Conservation (phyloP, 2,329 filamentous ascomycete species). For the Xylaria sp. region DNA sequence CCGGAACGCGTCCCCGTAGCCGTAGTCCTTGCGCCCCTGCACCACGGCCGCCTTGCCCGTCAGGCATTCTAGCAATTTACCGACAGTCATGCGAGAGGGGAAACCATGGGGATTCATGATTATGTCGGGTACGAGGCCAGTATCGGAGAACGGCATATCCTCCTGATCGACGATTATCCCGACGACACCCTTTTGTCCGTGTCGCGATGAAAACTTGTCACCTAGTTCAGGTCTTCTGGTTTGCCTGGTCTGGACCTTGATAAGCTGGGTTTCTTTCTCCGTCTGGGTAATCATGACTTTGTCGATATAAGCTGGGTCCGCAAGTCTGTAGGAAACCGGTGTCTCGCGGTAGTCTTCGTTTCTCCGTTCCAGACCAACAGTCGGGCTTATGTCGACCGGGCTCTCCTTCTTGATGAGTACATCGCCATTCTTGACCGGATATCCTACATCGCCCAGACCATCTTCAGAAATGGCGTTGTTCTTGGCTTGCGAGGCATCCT, state of each 20-base stretch:
- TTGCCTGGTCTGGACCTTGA: slow-evolving; percentile 96
- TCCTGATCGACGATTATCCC: slow-evolving; percentile 96
- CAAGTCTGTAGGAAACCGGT: slow-evolving; percentile 76
- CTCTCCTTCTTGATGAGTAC: slow-evolving; percentile 89
- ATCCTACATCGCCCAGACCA: slow-evolving; percentile 85
- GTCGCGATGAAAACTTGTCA: slow-evolving; percentile 97
- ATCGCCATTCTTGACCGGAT: slow-evolving; percentile 75
- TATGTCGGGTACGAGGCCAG: slow-evolving; percentile 91
- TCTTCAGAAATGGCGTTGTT: slow-evolving; percentile 79
- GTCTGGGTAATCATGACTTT: slow-evolving; percentile 94
- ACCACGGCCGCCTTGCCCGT: slow-evolving; percentile 93
- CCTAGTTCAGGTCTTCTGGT: slow-evolving; percentile 92
- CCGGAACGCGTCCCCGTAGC: slow-evolving; percentile 78
- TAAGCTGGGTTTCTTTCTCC: slow-evolving; percentile 80
- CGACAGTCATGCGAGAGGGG: slow-evolving; percentile 98
- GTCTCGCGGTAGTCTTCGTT: slow-evolving; percentile 68
- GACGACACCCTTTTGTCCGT: slow-evolving; percentile 97
- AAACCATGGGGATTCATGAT: slow-evolving; percentile 99
- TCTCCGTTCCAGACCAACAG: slow-evolving; percentile 68
- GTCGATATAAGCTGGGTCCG: slow-evolving; percentile 88
- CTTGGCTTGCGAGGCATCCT: slow-evolving; percentile 62
- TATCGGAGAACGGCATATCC: slow-evolving; percentile 94
- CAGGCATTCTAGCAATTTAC: slow-evolving; percentile 93
- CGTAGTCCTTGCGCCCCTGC: slow-evolving; percentile 83
- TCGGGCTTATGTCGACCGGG: slow-evolving; percentile 75